These are phyloP conservation scores for Thermothelomyces thermophilus DNA, from an alignment of 2,329 filamentous ascomycete genomes.

Conservation along the genomic window DNA sequence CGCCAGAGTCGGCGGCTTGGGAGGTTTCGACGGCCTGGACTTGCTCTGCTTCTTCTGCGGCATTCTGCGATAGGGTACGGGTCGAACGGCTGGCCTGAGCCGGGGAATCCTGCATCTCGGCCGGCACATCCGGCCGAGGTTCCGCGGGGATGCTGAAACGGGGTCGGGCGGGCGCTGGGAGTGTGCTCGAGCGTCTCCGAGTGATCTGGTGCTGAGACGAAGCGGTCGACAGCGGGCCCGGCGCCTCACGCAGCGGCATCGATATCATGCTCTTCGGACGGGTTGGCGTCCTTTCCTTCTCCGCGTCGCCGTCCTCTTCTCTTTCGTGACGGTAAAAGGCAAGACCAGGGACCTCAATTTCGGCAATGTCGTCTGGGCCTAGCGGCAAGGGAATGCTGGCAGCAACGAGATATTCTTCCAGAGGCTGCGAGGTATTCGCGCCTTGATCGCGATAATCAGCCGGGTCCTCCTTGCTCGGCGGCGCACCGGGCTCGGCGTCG, in stretches of 20 bases:
- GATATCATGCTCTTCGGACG: conserved; percentile 45
- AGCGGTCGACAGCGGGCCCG: conserved; percentile 30
- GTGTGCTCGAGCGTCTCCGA: conserved; percentile 43
- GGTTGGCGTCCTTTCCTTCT: conserved; percentile 27
- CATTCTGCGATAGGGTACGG: neutral
- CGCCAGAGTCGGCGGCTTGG: neutral
- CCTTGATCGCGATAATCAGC: conserved; percentile 9
- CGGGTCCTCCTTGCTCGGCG: conserved; percentile 11
- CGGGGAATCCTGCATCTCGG: neutral
- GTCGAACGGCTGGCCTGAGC: neutral
- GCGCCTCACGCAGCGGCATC: conserved; percentile 25
- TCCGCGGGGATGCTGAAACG: conserved; percentile 4
- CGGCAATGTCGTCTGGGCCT: conserved; percentile 61
- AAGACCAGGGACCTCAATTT: conserved; percentile 73
- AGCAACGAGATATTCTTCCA: conserved; percentile 41
- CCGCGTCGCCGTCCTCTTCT: conserved; percentile 34
- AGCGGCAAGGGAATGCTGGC: conserved; percentile 63
- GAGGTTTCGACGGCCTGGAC: neutral
- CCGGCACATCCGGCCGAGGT: neutral
- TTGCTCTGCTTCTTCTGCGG: neutral
- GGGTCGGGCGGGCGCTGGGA: conserved; percentile 36
- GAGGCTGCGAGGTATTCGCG: conserved; percentile 13
- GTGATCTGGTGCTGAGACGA: conserved; percentile 33
- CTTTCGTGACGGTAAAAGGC: conserved; percentile 58
- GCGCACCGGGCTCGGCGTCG: conserved; percentile 26